Evolutionary conservation across 495 filamentous ascomycete genomes (phyloP).

Genomic region (Aspergillus affinis): DNA sequence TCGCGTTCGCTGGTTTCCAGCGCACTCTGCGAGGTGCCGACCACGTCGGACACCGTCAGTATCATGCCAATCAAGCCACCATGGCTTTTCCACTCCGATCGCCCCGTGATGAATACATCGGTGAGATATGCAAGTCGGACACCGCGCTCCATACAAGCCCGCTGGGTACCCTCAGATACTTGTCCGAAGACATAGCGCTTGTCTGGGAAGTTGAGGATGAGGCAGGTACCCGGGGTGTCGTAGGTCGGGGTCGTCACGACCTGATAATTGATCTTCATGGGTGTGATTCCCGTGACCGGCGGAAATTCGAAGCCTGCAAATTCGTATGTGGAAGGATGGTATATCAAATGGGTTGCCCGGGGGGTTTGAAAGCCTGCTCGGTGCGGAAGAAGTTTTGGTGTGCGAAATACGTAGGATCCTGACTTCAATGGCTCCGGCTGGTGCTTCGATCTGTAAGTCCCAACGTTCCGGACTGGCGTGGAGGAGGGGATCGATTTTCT

Average conservation of each 20-base stretch:
- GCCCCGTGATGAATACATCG: slow-evolving; percentile 80
- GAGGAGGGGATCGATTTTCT: neutral
- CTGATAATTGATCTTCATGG: slow-evolving; percentile 71
- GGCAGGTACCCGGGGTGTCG: slow-evolving; percentile 78
- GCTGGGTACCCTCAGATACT: slow-evolving; percentile 79
- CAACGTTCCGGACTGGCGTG: neutral
- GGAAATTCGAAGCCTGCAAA: slow-evolving; percentile 10
- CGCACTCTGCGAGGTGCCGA: slow-evolving; percentile 30
- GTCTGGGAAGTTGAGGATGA: slow-evolving; percentile 74
- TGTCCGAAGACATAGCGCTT: slow-evolving; percentile 88
- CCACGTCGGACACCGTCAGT: slow-evolving; percentile 72
- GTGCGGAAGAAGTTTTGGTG: slow-evolving; percentile 6
- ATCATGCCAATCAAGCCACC: slow-evolving; percentile 85
- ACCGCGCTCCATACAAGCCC: slow-evolving; percentile 67
- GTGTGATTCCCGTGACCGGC: slow-evolving; percentile 10
- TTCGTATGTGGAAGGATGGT: slow-evolving; percentile 20
- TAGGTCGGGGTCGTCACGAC: slow-evolving; percentile 81
- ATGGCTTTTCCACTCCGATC: slow-evolving; percentile 67
- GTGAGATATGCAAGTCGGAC: slow-evolving; percentile 57
- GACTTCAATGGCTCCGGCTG: neutral
- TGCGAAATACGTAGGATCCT: slow-evolving; percentile 7
- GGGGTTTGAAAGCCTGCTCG: neutral
- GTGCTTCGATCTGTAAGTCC: neutral
- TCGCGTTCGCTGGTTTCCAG: slow-evolving; percentile 28
- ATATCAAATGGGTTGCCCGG: slow-evolving; percentile 28